These are phyloP conservation scores for Fusarium tricinctum DNA, from an alignment of 2,329 filamentous ascomycete species.

Conservation along the genomic window DNA sequence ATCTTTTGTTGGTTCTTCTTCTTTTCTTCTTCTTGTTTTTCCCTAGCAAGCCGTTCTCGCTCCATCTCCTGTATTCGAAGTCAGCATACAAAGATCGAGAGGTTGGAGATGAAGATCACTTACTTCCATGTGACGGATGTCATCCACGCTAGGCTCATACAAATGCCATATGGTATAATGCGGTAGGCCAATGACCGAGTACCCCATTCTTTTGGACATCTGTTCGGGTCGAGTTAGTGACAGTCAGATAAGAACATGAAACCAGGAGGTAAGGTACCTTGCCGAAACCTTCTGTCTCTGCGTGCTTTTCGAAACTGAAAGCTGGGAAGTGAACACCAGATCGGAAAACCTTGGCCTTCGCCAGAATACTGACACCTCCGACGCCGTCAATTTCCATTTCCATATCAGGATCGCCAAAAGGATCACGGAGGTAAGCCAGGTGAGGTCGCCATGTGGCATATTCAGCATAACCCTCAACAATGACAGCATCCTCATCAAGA, in stretches of 20 bases:
- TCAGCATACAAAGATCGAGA: constrained; percentile 13
- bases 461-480: constrained; percentile 98
- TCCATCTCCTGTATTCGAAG: constrained; percentile 83
- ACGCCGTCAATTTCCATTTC: constrained; percentile 99
- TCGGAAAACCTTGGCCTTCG: constrained; percentile 95
- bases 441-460: constrained; percentile 99
- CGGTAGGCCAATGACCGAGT: constrained; percentile 92
- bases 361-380: constrained; percentile 95
- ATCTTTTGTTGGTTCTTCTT: constrained; percentile 81
- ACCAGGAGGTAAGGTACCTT: constrained; percentile 73
- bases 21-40: constrained; percentile 76
- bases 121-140: constrained; percentile 95
- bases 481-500: constrained; percentile 96
- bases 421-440: constrained; percentile 94
- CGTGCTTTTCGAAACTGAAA: constrained; percentile 98
- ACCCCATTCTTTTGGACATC: constrained; percentile 98
- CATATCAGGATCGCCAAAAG: constrained; percentile 98
- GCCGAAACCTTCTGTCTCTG: constrained; percentile 97
- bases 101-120: constrained; percentile 33
- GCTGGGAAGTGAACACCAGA: constrained; percentile 97
- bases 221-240: constrained; percentile 55
- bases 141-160: constrained; percentile 98
- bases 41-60: constrained; percentile 81
- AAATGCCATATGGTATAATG: constrained; percentile 99
- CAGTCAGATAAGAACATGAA: neutral